Evolutionary conservation across 2,329 filamentous ascomycete genomes (phyloP), one percentile per base, ranked within the genome.

Genomic region (Cyclaneusma minus): DNA sequence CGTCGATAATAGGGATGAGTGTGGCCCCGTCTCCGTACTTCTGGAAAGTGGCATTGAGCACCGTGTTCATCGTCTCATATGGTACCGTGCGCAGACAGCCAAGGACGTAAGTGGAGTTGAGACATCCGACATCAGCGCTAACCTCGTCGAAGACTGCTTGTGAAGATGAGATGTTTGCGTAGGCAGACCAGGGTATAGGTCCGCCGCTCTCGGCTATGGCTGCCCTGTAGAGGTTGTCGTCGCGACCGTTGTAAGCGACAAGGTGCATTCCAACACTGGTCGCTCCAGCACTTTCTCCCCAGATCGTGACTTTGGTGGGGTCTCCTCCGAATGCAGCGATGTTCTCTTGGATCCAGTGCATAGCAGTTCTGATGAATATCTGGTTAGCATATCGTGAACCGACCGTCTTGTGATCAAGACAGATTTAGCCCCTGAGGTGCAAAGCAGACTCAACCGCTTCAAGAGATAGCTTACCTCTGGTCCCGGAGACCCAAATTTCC

Each of bases 201-300:
- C 42, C 45, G 11, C 60, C 60, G 10, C 55, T 62, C 35, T 67
- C 46, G 22, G 56, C 47, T 16, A 68, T 62, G 6, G 51, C 61
- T 12, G 45, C 54, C 5, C 58, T 51, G 42, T 68, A 70, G 2
- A 70, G 50, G 4, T 49, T 48, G 22, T 68, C 58, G 28, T 66
- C 50, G 17, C 55, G 41, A 4, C 57, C 57, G 7, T 49, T 50
- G 29, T 58, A 59, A 4, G 56, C 54, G 7, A 51, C 43, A 1
- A 59, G 42, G 21, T 61, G 58, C 7, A 42, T 41, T 4, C 54
- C 54, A 3, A 60, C 52, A 2, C 49, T 51, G 25, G 45, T 49
- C 7, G 37, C 54, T n/a, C 52, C 51, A 4, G 53, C 51, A 4
- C 44, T 50, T 33, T 56, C 49, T 9, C 48, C 54, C 50, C 43